Conservation (phyloP, 2,329 filamentous ascomycete species). For the Ceratocystis huliohia region DNA sequence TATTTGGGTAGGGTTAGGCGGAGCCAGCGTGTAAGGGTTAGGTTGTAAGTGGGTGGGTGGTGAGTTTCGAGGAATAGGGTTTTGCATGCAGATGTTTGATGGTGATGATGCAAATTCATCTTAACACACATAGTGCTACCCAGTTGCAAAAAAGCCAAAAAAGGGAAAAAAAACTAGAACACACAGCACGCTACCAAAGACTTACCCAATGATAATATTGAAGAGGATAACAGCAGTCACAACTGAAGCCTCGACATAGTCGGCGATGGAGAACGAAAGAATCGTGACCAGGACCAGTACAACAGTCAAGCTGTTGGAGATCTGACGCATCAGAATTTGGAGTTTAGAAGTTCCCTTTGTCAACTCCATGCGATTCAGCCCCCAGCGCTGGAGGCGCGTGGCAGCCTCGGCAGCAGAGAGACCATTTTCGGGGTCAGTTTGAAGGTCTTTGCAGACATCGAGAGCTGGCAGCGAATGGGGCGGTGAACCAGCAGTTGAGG, state of each 20-base stretch:
- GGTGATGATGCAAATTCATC: background rate
- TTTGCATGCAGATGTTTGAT: too few relatives aligned
- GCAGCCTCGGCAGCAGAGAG: conserved; percentile 50
- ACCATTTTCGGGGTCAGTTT: conserved; percentile 42
- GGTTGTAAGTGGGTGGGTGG: background rate
- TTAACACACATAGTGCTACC: background rate
- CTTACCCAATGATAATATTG: conserved; percentile 54
- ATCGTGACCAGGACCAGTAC: conserved; percentile 65
- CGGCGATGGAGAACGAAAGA: conserved; percentile 51
- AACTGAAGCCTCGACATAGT: conserved; percentile 51
- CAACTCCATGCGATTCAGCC: conserved; percentile 58
- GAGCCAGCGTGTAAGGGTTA: background rate
- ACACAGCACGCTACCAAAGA: conserved; percentile 17
- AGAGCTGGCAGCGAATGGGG: conserved; percentile 25
- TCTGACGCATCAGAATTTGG: conserved; percentile 64
- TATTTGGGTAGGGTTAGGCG: background rate
- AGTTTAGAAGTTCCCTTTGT: conserved; percentile 59
- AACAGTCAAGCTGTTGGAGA: conserved; percentile 64
- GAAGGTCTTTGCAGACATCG: conserved; percentile 29
- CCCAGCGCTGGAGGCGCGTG: conserved; percentile 52
- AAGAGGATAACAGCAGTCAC: conserved; percentile 52
- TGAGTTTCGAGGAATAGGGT: background rate
- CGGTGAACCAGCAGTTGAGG: conserved; percentile 12
- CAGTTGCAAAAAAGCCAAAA: background rate
- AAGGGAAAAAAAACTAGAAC: too few relatives aligned